Percentiles rank a stretch among this genome's conserved stretches.
Conservation (phyloP, 139 green algal species). For the Desmodesmus armatus region DNA sequence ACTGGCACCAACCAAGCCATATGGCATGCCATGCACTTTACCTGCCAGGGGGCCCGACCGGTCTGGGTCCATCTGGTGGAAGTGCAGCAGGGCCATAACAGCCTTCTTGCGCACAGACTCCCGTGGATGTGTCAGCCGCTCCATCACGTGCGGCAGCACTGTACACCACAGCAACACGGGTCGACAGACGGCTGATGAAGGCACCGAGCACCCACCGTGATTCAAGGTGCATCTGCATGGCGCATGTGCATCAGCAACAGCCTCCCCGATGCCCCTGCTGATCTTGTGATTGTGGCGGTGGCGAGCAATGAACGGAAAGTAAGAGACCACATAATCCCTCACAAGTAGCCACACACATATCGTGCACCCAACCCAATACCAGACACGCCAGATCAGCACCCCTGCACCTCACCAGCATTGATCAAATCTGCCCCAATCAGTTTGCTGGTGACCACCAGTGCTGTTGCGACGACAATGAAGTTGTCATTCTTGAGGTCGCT, state of each 20-base stretch:
- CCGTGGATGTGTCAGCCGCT: constrained; percentile 80
- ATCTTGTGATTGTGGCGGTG: no score
- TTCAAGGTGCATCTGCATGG: not conserved
- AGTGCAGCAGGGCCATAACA: constrained; percentile 90
- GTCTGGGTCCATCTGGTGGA: constrained; percentile 79
- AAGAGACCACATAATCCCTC: no score
- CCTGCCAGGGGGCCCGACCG: constrained; percentile 64
- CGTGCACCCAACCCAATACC: no score
- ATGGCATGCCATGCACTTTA: not conserved
- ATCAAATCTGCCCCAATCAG: constrained; percentile 90
- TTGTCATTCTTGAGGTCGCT: constrained; percentile 95
- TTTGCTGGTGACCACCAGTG: constrained; percentile 75
- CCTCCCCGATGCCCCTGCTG: not conserved
- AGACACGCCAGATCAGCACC: no score
- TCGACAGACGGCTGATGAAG: not conserved
- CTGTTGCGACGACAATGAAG: constrained; percentile 83
- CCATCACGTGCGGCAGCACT: constrained; percentile 71
- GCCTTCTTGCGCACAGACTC: constrained; percentile 97
- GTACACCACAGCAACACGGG: not conserved
- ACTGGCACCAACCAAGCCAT: not conserved
- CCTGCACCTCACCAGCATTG: constrained; percentile 63
- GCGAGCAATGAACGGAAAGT: no score
- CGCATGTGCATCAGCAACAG: not conserved
- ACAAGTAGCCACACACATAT: no score
- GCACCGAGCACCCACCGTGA: not conserved